phyloP scores from a whole-genome alignment of 768 basidiomycete genomes.

The Xerocomellus amylosporus region DNA sequence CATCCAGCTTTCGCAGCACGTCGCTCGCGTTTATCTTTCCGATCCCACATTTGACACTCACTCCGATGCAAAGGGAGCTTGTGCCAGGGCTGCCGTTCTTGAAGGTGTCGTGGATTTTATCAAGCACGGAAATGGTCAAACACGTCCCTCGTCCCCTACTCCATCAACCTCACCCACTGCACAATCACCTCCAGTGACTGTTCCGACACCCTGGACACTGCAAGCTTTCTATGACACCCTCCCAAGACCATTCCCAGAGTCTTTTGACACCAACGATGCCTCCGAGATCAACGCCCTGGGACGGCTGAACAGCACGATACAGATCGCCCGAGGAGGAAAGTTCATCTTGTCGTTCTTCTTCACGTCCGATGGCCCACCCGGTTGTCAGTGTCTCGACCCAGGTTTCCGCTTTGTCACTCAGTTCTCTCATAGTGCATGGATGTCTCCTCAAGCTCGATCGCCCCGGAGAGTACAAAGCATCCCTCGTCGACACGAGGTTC shows the following conservation, averaged over 20 bases:
- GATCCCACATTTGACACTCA: conserved; percentile 41
- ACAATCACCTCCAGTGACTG: neutral
- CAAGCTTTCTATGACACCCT: conserved; percentile 64
- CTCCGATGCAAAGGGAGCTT: conserved; percentile 48
- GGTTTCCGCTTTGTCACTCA: conserved; percentile 3
- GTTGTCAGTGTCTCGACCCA: conserved; percentile 39
- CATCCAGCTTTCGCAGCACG: conserved; percentile 50
- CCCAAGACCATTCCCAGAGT: conserved; percentile 61
- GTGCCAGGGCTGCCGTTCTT: conserved; percentile 51
- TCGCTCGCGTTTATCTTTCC: conserved; percentile 51
- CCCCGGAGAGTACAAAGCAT: conserved; percentile 51
- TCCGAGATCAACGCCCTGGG: conserved; percentile 52
- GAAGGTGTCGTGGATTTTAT: conserved; percentile 61
- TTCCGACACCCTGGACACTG: conserved; percentile 37
- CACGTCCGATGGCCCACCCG: conserved; percentile 39
- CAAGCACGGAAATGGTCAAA: conserved; percentile 52
- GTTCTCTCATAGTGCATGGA: conserved; percentile 48
- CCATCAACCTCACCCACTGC: conserved; percentile 4
- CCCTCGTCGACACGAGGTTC: conserved; percentile 63
- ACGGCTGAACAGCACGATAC: conserved; percentile 51
- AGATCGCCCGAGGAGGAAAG: conserved; percentile 50
- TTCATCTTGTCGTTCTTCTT: conserved; percentile 44
- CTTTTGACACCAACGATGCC: conserved; percentile 44
- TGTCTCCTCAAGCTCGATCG: conserved; percentile 59
- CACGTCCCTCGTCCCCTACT: conserved; percentile 31